phyloP scores from a whole-genome alignment of 352 stramenopile species.

The Blastocystis sp. region DNA sequence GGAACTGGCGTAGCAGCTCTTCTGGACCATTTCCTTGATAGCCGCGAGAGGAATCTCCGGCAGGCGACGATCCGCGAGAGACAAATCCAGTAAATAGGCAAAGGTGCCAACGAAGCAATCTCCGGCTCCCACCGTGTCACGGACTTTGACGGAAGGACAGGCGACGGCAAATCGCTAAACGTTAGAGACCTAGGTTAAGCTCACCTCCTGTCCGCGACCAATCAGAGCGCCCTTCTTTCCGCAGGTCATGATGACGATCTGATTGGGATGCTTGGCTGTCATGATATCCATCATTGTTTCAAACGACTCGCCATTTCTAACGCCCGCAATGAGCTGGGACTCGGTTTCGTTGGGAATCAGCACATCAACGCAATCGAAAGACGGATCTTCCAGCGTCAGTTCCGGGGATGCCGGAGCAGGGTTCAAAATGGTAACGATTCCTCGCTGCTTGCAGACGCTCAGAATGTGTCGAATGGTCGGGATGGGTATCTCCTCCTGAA shows the following conservation, averaged over 20 bases:
- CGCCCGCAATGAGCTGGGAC: conserved; percentile 60
- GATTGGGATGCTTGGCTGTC: background rate
- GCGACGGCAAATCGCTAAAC: conserved; percentile 54
- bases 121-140: conserved; percentile 66
- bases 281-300: conserved; percentile 55
- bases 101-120: conserved; percentile 68
- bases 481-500: conserved; percentile 66
- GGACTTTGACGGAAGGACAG: conserved; percentile 61
- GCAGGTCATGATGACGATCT: conserved; percentile 66
- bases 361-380: conserved; percentile 65
- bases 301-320: too few species aligned
- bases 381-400: conserved; percentile 60
- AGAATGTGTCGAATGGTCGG: conserved; percentile 63
- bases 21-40: background rate
- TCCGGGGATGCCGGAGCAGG: conserved; percentile 64
- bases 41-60: background rate
- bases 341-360: conserved; percentile 68
- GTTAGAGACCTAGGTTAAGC: conserved; percentile 21
- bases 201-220: conserved; percentile 50
- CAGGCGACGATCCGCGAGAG: background rate
- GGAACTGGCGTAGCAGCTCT: background rate
- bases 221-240: conserved; percentile 65
- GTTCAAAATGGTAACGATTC: conserved; percentile 65
- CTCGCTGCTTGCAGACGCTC: conserved; percentile 59
- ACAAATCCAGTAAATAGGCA: conserved; percentile 23